phyloP scores from a whole-genome alignment of 163 green algal genomes.

The Prototheca wickerhamii region DNA sequence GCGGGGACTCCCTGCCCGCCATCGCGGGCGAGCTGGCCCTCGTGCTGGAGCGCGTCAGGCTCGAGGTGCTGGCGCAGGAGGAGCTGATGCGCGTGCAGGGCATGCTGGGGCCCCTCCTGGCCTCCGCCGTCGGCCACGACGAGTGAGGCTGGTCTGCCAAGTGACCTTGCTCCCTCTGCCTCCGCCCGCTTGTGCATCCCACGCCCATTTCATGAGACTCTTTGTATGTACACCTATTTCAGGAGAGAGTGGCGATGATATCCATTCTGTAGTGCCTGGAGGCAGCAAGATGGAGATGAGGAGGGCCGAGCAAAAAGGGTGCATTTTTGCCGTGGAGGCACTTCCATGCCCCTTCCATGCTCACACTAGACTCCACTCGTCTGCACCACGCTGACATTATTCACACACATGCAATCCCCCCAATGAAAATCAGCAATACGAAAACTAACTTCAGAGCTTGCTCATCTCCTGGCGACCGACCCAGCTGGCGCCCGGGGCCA shows the following conservation, averaged over 20 bases:
- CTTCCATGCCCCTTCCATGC: neutral
- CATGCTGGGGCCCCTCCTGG: conserved; percentile 57
- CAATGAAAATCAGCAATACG: neutral
- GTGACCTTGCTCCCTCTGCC: too few relatives aligned
- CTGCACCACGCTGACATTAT: neutral
- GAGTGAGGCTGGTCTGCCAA: too few relatives aligned
- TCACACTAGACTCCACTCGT: neutral
- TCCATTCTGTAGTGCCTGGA: too few relatives aligned
- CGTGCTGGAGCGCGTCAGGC: conserved; percentile 38
- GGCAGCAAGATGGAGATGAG: too few relatives aligned
- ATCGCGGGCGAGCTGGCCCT: conserved; percentile 33
- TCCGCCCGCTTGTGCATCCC: too few relatives aligned
- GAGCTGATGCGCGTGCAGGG: conserved; percentile 54
- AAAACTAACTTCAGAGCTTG: neutral
- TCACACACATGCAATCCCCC: neutral
- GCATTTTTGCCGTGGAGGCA: neutral
- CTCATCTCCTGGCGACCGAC: neutral
- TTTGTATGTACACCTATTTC: too few relatives aligned
- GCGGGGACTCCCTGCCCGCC: conserved; percentile 6
- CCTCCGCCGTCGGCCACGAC: conserved; percentile 14
- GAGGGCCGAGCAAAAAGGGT: neutral
- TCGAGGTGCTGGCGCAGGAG: conserved; percentile 53
- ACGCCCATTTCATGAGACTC: too few relatives aligned
- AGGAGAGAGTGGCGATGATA: too few relatives aligned
- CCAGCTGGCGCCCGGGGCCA: neutral